These are phyloP conservation scores for Metschnikowia hibisci DNA, from an alignment of 805 yeast species.

Conservation along the genomic window DNA sequence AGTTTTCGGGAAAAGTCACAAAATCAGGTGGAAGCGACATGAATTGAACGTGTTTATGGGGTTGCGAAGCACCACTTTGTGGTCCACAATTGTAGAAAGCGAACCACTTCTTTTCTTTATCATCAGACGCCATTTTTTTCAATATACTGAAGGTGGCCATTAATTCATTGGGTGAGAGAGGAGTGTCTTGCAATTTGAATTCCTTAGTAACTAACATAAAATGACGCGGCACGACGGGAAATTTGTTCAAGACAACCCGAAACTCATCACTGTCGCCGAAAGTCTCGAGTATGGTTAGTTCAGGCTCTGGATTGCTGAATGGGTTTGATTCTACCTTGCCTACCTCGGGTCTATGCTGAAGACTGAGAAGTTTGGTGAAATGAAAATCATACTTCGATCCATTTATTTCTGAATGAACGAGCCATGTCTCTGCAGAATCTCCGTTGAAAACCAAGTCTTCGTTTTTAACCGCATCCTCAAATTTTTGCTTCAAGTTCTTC, in stretches of 20 bases:
- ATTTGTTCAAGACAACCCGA: conserved; percentile 76
- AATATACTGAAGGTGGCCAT: conserved; percentile 54
- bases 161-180: conserved; percentile 71
- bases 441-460: conserved; percentile 52
- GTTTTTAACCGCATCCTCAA: conserved; percentile 44
- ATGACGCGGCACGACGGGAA: conserved; percentile 78
- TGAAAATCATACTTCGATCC: conserved; percentile 21
- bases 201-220: conserved; percentile 73
- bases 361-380: conserved; percentile 31
- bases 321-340: conserved; percentile 55
- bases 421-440: conserved; percentile 32
- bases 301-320: conserved; percentile 75
- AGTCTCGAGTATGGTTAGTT: conserved; percentile 55
- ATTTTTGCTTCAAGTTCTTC: conserved; percentile 34
- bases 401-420: conserved; percentile 8
- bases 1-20: conserved; percentile 51
- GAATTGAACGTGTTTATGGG: conserved; percentile 90
- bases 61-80: conserved; percentile 89
- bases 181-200: conserved; percentile 66
- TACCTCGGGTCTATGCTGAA: conserved; percentile 37
- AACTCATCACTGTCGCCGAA: conserved; percentile 49
- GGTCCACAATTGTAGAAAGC: conserved; percentile 89
- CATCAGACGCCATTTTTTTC: conserved; percentile 39
- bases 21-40: conserved; percentile 63
- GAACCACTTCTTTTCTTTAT: conserved; percentile 48